These are phyloP conservation scores for Sporobolus alterniflorus DNA, from an alignment of 202 grass and related monocot species.

Conservation along the genomic window DNA sequence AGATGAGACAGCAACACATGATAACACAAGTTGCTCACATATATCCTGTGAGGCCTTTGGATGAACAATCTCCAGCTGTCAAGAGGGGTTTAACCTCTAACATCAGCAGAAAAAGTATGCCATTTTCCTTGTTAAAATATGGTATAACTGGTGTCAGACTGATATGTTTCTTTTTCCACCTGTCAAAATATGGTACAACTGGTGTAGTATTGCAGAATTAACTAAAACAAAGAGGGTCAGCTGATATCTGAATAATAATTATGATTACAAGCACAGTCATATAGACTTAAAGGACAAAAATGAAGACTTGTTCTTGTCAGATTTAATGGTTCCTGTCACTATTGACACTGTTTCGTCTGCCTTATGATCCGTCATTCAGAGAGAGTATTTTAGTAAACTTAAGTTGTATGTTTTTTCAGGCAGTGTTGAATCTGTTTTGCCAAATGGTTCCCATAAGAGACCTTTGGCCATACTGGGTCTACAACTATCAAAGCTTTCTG, in stretches of 20 bases:
- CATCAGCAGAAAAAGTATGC: conserved; percentile 48
- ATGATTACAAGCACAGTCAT: not conserved
- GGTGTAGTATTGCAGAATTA: not conserved
- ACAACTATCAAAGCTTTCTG: conserved; percentile 56
- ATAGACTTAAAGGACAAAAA: not conserved
- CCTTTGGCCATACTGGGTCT: conserved; percentile 76
- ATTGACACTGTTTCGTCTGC: not conserved
- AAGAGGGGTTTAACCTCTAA: conserved; percentile 48
- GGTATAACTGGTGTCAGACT: not conserved
- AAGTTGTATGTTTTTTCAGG: conserved; percentile 51
- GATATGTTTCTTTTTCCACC: not conserved
- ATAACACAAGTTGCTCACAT: conserved; percentile 58
- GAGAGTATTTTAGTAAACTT: conserved; percentile 4
- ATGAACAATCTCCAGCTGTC: conserved; percentile 55
- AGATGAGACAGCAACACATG: conserved; percentile 81
- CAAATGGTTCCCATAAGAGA: conserved; percentile 41
- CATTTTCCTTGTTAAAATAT: not conserved
- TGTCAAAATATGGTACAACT: not conserved
- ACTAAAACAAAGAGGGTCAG: not conserved
- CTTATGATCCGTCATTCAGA: not conserved
- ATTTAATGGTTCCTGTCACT: not conserved
- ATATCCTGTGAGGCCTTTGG: conserved; percentile 72
- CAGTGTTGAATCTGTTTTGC: conserved; percentile 20
- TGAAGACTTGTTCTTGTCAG: not conserved
- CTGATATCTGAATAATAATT: not conserved